phyloP scores from a whole-genome alignment of 2,329 filamentous ascomycete genomes.

The Chrysosporium keratinophilum region DNA sequence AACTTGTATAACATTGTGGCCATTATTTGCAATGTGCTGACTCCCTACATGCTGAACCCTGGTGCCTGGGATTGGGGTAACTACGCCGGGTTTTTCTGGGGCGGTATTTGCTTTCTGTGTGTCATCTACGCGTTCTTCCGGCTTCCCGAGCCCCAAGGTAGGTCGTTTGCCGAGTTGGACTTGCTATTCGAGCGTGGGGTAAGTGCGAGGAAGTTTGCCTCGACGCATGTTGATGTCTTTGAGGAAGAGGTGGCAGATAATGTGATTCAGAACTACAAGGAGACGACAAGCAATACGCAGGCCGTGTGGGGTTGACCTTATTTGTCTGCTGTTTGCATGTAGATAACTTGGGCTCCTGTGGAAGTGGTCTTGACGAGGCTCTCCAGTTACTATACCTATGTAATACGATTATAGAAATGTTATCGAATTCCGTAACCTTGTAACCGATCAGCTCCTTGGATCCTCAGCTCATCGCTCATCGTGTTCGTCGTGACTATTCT shows the following conservation, averaged over 20 bases:
- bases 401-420: too few relatives aligned
- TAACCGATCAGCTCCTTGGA: too few relatives aligned
- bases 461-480: too few relatives aligned
- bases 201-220: conserved; percentile 58
- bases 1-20: conserved; percentile 71
- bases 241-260: conserved; percentile 14
- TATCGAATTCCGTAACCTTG: too few relatives aligned
- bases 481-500: too few relatives aligned
- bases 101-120: conserved; percentile 67
- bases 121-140: conserved; percentile 74
- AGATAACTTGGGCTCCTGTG: neutral
- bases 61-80: conserved; percentile 79
- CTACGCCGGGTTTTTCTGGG: conserved; percentile 82
- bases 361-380: neutral
- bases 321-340: neutral
- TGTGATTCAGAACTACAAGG: conserved; percentile 13
- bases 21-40: conserved; percentile 71
- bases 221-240: conserved; percentile 17
- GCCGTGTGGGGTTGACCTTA: neutral
- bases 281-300: neutral
- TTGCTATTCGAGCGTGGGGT: conserved; percentile 67
- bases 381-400: too few relatives aligned
- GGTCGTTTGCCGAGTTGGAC: conserved; percentile 79
- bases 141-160: conserved; percentile 66
- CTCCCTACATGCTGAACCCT: conserved; percentile 88